These are phyloP conservation scores for Nitzschia palea DNA, from an alignment of 108 stramenopile genomes.

Conservation along the genomic window DNA sequence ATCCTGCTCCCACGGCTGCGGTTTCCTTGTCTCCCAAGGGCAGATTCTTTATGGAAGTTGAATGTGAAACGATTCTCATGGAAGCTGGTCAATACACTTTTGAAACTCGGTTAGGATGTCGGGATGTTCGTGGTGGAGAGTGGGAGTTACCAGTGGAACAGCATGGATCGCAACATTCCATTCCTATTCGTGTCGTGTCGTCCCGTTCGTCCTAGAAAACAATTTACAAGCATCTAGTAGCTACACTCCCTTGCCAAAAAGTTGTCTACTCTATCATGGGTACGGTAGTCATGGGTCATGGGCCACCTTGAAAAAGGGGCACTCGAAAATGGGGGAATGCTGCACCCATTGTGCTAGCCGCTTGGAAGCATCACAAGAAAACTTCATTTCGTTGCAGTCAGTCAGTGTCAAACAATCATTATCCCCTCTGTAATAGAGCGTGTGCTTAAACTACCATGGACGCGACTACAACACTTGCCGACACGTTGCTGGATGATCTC, in stretches of 20 bases:
- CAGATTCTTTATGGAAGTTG: constrained; percentile 24
- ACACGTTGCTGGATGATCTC: constrained; percentile 79
- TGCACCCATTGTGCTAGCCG: too few species aligned
- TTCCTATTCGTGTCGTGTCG: constrained; percentile 3
- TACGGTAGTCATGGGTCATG: too few species aligned
- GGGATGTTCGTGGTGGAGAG: constrained; percentile 49
- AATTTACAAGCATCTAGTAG: too few species aligned
- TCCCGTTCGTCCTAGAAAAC: too few species aligned
- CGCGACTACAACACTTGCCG: constrained; percentile 54
- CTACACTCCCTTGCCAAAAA: too few species aligned
- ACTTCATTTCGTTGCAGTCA: too few species aligned
- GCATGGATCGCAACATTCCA: background rate
- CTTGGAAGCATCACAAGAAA: too few species aligned
- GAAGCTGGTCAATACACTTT: constrained; percentile 34
- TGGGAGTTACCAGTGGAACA: constrained; percentile 34
- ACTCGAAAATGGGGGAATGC: too few species aligned
- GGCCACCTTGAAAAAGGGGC: too few species aligned
- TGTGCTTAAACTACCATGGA: constrained; percentile 54
- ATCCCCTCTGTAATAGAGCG: too few species aligned
- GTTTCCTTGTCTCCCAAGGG: constrained; percentile 24
- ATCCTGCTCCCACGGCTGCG: background rate
- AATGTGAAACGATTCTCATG: background rate
- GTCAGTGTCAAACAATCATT: too few species aligned
- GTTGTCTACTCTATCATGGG: too few species aligned
- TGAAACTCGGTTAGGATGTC: constrained; percentile 34